Evolutionary conservation across 192 early-diverging fungal species (phyloP).

Genomic region (Thamnidium elegans): DNA sequence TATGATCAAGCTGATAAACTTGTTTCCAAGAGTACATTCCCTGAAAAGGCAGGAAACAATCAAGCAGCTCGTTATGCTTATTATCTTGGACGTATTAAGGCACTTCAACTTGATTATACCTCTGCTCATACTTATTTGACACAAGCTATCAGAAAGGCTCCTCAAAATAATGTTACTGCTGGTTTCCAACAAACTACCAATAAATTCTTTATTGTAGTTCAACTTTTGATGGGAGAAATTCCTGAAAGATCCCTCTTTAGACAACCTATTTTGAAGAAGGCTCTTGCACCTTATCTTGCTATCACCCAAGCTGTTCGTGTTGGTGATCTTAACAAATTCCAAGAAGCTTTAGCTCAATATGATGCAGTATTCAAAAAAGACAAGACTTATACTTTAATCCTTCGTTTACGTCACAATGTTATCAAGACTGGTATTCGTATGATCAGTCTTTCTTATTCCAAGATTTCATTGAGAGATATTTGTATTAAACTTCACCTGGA

Average conservation of each 20-base stretch:
- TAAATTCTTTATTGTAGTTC: slow-evolving; percentile 96
- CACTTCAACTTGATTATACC: slow-evolving; percentile 98
- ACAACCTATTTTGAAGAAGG: slow-evolving; percentile 78
- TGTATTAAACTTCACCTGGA: slow-evolving; percentile 97
- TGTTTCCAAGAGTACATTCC: slow-evolving; percentile 88
- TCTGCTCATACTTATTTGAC: slow-evolving; percentile 81
- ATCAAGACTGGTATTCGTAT: slow-evolving; percentile 98
- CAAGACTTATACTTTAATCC: slow-evolving; percentile 86
- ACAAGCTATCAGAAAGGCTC: slow-evolving; percentile 96
- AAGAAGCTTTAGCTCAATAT: slow-evolving; percentile 77
- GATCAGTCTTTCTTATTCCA: slow-evolving; percentile 95
- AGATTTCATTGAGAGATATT: slow-evolving; percentile 93
- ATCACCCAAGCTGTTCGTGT: slow-evolving; percentile 96
- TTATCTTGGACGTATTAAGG: slow-evolving; percentile 94
- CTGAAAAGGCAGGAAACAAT: slow-evolving; percentile 87
- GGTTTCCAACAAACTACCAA: slow-evolving; percentile 90
- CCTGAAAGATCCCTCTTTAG: slow-evolving; percentile 94
- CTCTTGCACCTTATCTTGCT: slow-evolving; percentile 89
- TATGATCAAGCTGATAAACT: slow-evolving; percentile 98
- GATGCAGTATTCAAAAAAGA: slow-evolving; percentile 78
- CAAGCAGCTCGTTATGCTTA: slow-evolving; percentile 95
- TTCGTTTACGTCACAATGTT: slow-evolving; percentile 97
- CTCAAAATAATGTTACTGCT: slow-evolving; percentile 77
- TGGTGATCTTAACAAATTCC: slow-evolving; percentile 93
- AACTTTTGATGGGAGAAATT: slow-evolving; percentile 98